Base-by-base conservation (phyloP, 371 early-diverging fungal genomes). In the Mortierella polycephala region DNA sequence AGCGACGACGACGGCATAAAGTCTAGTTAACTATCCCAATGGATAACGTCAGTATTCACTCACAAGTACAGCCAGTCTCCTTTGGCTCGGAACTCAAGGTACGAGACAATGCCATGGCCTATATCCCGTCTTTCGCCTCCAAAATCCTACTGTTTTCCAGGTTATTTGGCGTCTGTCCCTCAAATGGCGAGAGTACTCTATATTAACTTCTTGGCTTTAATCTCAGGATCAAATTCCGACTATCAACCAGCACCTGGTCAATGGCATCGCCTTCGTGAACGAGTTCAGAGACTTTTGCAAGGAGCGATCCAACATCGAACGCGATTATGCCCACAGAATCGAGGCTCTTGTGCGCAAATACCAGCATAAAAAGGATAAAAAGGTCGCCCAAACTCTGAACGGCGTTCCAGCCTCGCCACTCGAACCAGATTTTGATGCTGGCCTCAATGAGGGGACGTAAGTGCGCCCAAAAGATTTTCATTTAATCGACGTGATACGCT, bases 261-360 rank as follows among this genome's bases (percentile, higher is more conserved):
- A 87, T 55, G 92, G 92, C 10, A 84, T 91, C 50, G 75, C 85
- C 37, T 89, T 93, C 49, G 61, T 91, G 11, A 58, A 81, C 54
- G 94, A 93, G 57, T 89, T 92, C 59, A 89, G 93, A 23, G 93
- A 89, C 61, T 94, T 91, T 74, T 79, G 92, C 54, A 89, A 88
- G 67, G 96, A 95, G 49, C 83, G 89, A 16, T 87, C 89, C 20
- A 86, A 84, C 52, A 84, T 95, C 37, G 95, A 95, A 67, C 84
- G 86, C 52, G 96, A 95, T 51, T 93, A 91, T 81, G 89, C 93
- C 13, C 85, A 87, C 67, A 88, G 90, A 62, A 84, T 94, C 37
- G 96, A 95, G 30, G 71, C 75, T 1, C 79, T 95, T 7, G 85
- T 88, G 6, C 87, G 85, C 62, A 91, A 91, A 62, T 89, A 92